Percentiles rank a stretch among this genome's conserved stretches.
These are phyloP conservation scores for Durusdinium trenchii DNA, from an alignment of 73 alveolate genomes.

Conservation along the genomic window DNA sequence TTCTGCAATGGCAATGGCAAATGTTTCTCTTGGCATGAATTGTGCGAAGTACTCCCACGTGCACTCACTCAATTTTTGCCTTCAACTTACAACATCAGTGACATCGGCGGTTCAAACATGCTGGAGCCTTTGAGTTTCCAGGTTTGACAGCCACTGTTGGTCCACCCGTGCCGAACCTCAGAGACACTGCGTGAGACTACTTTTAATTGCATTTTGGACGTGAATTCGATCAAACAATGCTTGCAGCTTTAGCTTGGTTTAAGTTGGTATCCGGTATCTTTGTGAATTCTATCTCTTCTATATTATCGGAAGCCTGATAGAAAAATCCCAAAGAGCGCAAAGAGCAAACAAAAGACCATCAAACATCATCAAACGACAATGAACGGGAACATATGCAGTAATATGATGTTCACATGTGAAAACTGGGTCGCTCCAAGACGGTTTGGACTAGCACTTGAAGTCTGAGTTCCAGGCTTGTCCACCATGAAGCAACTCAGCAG, in stretches of 20 bases:
- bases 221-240: too few relatives aligned
- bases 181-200: too few relatives aligned
- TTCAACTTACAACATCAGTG: background rate
- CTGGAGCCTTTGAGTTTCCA: conserved; percentile 20
- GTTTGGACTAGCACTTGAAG: background rate
- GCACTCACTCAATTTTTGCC: too few relatives aligned
- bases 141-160: conserved; percentile 54
- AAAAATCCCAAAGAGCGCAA: too few relatives aligned
- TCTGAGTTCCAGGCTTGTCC: background rate
- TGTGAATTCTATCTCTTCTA: too few relatives aligned
- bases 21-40: background rate
- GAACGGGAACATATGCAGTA: background rate
- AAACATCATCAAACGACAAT: too few relatives aligned
- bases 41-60: background rate
- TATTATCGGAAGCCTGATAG: too few relatives aligned
- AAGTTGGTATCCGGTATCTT: too few relatives aligned
- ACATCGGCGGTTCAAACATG: background rate
- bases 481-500: conserved; percentile 52
- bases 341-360: too few relatives aligned
- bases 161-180: conserved; percentile 27
- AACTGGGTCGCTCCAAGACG: background rate
- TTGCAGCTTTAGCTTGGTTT: too few relatives aligned
- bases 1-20: background rate
- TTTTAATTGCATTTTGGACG: too few relatives aligned
- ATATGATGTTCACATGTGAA: too few relatives aligned